Conservation (phyloP, 2,329 filamentous ascomycete genomes). For the Fusarium sp. region DNA sequence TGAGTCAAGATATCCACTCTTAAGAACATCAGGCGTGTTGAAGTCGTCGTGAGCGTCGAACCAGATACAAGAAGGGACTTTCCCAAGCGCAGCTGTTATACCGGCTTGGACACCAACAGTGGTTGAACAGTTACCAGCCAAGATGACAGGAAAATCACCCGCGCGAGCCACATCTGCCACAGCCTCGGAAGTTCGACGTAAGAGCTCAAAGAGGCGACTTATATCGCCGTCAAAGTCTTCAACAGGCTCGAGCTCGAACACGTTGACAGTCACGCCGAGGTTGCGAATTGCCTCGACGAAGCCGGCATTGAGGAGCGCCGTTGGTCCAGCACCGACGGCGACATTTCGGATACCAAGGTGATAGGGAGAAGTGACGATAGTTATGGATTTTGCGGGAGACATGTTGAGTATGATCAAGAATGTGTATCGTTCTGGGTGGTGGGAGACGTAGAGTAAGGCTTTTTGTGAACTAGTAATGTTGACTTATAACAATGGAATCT, state of each 20-base stretch:
- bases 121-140: conserved; percentile 4
- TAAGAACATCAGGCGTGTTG: conserved; percentile 40
- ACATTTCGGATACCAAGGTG: not conserved
- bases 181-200: not conserved
- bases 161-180: not conserved
- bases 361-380: not conserved
- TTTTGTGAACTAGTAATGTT: not conserved
- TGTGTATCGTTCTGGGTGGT: not conserved
- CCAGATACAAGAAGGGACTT: conserved; percentile 49
- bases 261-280: not conserved
- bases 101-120: conserved; percentile 44
- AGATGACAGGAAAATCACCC: not conserved
- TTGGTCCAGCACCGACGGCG: not conserved
- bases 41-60: conserved; percentile 57
- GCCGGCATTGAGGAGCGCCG: not conserved
- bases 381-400: not conserved
- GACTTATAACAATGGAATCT: not conserved
- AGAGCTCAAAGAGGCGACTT: not conserved
- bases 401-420: not conserved
- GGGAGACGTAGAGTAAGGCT: not conserved
- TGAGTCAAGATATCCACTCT: conserved; percentile 43
- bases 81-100: conserved; percentile 20
- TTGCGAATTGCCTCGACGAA: not conserved
- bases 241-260: not conserved
- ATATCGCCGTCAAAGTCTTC: conserved; percentile 6